A percentile compares a stretch with the other conserved stretches of the same genome.
Evolutionary conservation across 805 yeast species (phyloP).

Genomic region (Saccharomycopsis sp.): DNA sequence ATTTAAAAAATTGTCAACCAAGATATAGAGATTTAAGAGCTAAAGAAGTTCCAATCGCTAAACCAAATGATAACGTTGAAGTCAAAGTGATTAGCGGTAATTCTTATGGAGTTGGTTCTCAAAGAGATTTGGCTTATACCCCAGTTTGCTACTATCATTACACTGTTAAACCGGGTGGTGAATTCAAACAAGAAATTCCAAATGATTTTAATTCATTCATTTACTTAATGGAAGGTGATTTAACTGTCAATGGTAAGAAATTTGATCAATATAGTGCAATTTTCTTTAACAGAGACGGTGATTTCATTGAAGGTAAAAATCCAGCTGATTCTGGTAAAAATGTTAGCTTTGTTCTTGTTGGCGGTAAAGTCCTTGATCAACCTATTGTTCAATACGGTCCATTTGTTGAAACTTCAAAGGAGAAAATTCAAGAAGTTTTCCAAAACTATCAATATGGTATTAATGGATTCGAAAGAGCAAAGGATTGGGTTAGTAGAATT

Average conservation of each 20-base stretch:
- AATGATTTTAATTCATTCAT: constrained; percentile 59
- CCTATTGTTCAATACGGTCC: constrained; percentile 85
- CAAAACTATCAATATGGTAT: constrained; percentile 60
- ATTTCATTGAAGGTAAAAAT: constrained; percentile 44
- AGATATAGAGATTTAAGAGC: constrained; percentile 55
- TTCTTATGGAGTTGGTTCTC: constrained; percentile 67
- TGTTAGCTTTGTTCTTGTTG: constrained; percentile 64
- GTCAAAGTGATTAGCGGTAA: constrained; percentile 75
- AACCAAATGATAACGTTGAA: constrained; percentile 53
- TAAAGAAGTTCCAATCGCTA: constrained; percentile 48
- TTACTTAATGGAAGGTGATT: constrained; percentile 57
- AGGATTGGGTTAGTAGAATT: constrained; percentile 20
- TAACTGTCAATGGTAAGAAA: constrained; percentile 38
- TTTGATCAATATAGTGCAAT: constrained; percentile 43
- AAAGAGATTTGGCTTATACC: constrained; percentile 71
- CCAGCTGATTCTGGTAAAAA: constrained; percentile 36
- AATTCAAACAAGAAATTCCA: constrained; percentile 53
- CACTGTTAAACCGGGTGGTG: constrained; percentile 57
- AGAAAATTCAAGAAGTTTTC: constrained; percentile 62
- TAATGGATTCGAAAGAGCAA: constrained; percentile 66
- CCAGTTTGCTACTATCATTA: constrained; percentile 71
- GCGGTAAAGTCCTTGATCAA: constrained; percentile 70
- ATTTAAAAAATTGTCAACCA: constrained; percentile 57
- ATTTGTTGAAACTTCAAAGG: constrained; percentile 69
- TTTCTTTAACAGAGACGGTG: constrained; percentile 69